A percentile compares a stretch with the other conserved stretches of the same genome.
Evolutionary conservation across 495 filamentous ascomycete genomes (phyloP).

Genomic region (Xylaria telfairii): DNA sequence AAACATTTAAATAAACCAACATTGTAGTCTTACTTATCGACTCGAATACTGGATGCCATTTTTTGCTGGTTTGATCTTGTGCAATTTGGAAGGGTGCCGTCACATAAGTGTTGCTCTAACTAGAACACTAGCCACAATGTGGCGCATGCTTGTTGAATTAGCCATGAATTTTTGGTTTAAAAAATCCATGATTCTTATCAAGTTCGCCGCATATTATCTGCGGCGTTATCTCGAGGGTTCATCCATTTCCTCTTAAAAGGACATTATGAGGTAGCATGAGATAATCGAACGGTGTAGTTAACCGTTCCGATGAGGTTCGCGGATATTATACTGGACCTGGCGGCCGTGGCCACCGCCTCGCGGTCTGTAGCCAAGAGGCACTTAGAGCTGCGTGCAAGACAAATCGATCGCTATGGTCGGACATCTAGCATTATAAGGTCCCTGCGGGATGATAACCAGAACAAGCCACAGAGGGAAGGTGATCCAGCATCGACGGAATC

Average conservation of each 20-base stretch:
- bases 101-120: neutral
- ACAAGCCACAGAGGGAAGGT: conserved; percentile 62
- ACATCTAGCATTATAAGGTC: conserved; percentile 78
- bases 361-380: conserved; percentile 80
- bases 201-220: neutral
- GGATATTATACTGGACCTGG: conserved; percentile 73
- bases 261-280: conserved; percentile 16
- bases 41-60: neutral
- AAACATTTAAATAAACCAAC: conserved; percentile 18
- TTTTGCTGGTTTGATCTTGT: neutral
- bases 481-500: conserved; percentile 31
- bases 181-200: neutral
- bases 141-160: conserved; percentile 29
- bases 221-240: neutral
- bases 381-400: conserved; percentile 72
- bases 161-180: conserved; percentile 10
- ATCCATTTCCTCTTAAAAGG: neutral
- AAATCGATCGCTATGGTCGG: conserved; percentile 77
- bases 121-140: conserved; percentile 37
- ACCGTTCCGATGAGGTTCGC: conserved; percentile 50
- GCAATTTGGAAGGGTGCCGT: neutral
- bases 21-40: neutral
- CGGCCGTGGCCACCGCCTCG: conserved; percentile 78
- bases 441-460: conserved; percentile 64
- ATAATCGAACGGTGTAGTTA: conserved; percentile 21